A percentile compares a stretch with the other conserved stretches of the same genome.
These are phyloP conservation scores for Stylosanthes scabra DNA, from an alignment of 331 rosid species.

Conservation along the genomic window DNA sequence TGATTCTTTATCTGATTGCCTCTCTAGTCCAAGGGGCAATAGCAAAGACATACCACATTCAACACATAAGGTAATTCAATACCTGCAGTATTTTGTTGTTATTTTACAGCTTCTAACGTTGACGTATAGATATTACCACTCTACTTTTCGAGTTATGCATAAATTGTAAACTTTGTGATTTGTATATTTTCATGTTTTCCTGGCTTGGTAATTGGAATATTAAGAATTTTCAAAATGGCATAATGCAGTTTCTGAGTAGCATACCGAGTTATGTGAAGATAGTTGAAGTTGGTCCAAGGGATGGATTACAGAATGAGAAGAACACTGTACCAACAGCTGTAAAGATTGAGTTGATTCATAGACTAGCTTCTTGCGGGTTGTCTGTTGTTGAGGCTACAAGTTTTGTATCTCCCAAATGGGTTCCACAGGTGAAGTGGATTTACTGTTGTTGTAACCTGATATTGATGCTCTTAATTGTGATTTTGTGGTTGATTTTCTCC, in stretches of 20 bases:
- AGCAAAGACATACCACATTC: constrained; percentile 30
- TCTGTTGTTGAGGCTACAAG: constrained; percentile 86
- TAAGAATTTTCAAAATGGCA: constrained; percentile 11
- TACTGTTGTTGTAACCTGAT: constrained; percentile 8
- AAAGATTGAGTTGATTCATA: constrained; percentile 71
- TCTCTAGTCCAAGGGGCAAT: constrained; percentile 39
- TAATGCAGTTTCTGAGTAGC: constrained; percentile 57
- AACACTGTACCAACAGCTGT: constrained; percentile 62
- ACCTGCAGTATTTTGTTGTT: background rate
- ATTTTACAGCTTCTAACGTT: background rate
- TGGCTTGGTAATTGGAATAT: constrained; percentile 2
- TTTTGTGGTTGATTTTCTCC: background rate
- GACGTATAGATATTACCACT: constrained; percentile 1
- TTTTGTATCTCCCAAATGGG: constrained; percentile 92
- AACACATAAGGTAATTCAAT: constrained; percentile 54
- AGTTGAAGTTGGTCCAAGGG: constrained; percentile 93
- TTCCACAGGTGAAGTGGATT: constrained; percentile 69
- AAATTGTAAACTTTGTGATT: constrained; percentile 1
- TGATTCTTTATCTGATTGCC: constrained; percentile 51
- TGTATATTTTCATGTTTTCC: background rate
- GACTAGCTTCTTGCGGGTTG: constrained; percentile 69
- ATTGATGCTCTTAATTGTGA: constrained; percentile 3
- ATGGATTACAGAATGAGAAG: constrained; percentile 88
- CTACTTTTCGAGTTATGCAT: background rate
- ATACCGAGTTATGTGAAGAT: constrained; percentile 76